Conservation (phyloP, 2,329 filamentous ascomycete genomes). For the Anthostomella pinea region DNA sequence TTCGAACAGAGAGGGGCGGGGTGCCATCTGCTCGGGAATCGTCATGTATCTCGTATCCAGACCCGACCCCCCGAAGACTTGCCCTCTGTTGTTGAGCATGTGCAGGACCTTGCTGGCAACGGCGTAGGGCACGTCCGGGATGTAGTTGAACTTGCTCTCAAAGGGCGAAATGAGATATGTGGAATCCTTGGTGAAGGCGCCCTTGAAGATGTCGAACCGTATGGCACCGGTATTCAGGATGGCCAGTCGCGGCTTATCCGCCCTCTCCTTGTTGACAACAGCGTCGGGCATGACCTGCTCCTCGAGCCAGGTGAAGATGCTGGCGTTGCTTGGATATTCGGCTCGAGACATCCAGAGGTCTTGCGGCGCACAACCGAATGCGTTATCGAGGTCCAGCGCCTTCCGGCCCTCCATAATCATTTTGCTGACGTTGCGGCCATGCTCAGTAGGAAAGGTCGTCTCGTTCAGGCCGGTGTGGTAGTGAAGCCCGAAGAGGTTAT, state of each 20-base stretch:
- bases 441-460: conserved; percentile 70
- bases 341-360: conserved; percentile 79
- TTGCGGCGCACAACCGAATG: conserved; percentile 79
- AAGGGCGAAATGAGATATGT: conserved; percentile 89
- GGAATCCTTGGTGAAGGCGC: conserved; percentile 82
- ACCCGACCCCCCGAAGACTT: conserved; percentile 42
- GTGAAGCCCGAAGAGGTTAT: conserved; percentile 81
- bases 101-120: conserved; percentile 67
- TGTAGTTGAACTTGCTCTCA: conserved; percentile 69
- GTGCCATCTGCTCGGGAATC: conserved; percentile 44
- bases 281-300: conserved; percentile 69
- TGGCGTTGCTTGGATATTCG: conserved; percentile 69
- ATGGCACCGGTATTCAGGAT: conserved; percentile 88
- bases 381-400: conserved; percentile 67
- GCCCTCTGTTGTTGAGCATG: conserved; percentile 54
- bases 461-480: conserved; percentile 74
- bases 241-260: conserved; percentile 63
- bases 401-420: conserved; percentile 69
- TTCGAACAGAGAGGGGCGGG: conserved; percentile 11
- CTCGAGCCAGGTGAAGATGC: conserved; percentile 79
- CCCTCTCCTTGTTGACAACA: conserved; percentile 55
- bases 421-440: conserved; percentile 68
- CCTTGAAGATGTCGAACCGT: conserved; percentile 93
- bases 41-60: conserved; percentile 46
- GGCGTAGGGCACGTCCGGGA: conserved; percentile 77